Evolutionary conservation across 345 rosid species (phyloP), one percentile per base, ranked within the genome.

Genomic region (Brassica juncea): DNA sequence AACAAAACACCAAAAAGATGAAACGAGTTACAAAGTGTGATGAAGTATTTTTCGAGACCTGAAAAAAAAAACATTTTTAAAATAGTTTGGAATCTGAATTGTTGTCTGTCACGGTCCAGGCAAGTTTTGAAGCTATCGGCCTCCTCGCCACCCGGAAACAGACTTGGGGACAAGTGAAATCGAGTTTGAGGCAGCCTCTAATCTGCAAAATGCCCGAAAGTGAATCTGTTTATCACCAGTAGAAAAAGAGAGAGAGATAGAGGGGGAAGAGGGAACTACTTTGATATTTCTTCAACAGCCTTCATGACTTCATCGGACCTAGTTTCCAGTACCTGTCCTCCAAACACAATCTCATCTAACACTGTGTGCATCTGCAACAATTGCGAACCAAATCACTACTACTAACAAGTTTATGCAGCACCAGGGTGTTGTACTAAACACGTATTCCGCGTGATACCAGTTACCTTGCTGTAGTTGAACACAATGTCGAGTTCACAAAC

Each of bases 311-410:
- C 98, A 3, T 85, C 49, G 21, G 97, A 90, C 80, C 89, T 93
- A 81, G 98, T 93, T 85, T 95, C 99, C 35, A 93, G 83, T 76
- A 93, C 98, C 70, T 95, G 97, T 47, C 99, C 99, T 81, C 97
- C 97, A 80, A 89, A 91, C 65, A 95, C 79, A 35, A 93, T 95
- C 88, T 89, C 97, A 80, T 93, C 97, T 66, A 93, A 66, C 32
- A 95, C 86, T 16, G 91, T 78, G 66, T 95, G 98, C 84, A 95
- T 82, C 99, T 95, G 90, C 72, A 75, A 71, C 72, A 71, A 71
- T 60, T 8, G 70, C 16, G 9, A 9, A n/a, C 3, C 11, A 15
- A 59, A 60, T 5, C 14, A 0, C 5, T 2, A 0, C n/a, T 12
- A 71, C 1, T 62, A 9, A 59, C n/a, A 47, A 7, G 3, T 30